These are phyloP conservation scores for Heliamphora pulchella DNA, from an alignment of 179 eudicot species.

Conservation along the genomic window DNA sequence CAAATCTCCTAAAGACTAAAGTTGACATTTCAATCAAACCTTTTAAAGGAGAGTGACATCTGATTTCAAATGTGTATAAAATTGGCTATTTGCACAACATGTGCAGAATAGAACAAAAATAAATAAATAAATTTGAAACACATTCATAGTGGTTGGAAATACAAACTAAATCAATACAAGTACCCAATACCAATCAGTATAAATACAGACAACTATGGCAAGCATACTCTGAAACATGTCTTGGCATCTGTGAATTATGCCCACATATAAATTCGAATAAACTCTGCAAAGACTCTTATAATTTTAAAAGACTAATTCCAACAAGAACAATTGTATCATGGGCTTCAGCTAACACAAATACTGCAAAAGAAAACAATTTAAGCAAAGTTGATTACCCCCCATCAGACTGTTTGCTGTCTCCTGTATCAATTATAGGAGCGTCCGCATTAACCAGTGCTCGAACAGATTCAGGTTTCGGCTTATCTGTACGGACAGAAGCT, in stretches of 20 bases:
- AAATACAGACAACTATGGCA: neutral
- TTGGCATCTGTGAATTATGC: neutral
- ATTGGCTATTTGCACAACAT: too few relatives aligned
- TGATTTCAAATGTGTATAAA: neutral
- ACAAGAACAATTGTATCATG: neutral
- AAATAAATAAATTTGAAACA: neutral
- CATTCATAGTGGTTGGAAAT: neutral
- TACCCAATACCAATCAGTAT: neutral
- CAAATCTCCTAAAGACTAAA: neutral
- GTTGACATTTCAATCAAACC: neutral
- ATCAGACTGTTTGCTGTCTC: slow-evolving; percentile 51
- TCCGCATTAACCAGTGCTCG: slow-evolving; percentile 58
- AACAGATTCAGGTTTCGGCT: slow-evolving; percentile 42
- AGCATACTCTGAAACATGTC: neutral
- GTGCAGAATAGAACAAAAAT: neutral
- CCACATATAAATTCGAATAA: neutral
- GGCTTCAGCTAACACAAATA: neutral
- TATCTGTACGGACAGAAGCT: slow-evolving; percentile 30
- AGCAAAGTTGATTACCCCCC: slow-evolving; percentile 41
- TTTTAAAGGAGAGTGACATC: neutral
- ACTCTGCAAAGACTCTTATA: neutral
- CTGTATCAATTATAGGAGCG: slow-evolving; percentile 74
- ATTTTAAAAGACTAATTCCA: neutral
- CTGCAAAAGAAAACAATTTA: neutral
- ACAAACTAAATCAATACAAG: neutral